Evolutionary conservation across 73 alveolate species (phyloP).

Genomic region (Blepharisma stoltei): DNA sequence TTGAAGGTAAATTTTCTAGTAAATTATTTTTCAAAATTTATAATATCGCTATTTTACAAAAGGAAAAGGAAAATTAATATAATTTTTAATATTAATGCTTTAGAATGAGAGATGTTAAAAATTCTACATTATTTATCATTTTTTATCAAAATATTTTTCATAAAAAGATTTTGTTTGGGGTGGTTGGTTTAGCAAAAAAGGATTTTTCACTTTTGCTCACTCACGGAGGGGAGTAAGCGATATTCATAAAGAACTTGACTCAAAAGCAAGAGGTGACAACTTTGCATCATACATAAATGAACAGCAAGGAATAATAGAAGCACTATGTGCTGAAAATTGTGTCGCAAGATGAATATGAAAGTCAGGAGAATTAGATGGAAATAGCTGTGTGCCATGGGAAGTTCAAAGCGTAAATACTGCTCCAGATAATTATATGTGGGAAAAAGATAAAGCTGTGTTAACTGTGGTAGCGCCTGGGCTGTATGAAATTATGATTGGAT

Average conservation of each 20-base stretch:
- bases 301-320: slow-evolving; percentile 82
- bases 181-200: slow-evolving; percentile 57
- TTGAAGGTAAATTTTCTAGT: slow-evolving; percentile 73
- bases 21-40: slow-evolving; percentile 82
- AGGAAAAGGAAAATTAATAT: too few relatives aligned
- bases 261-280: slow-evolving; percentile 59
- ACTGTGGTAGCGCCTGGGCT: slow-evolving; percentile 93
- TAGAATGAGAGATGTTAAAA: too few relatives aligned
- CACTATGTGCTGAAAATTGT: slow-evolving; percentile 89
- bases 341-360: slow-evolving; percentile 97
- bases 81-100: too few relatives aligned
- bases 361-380: slow-evolving; percentile 79
- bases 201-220: slow-evolving; percentile 78
- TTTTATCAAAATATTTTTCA: too few relatives aligned
- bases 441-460: slow-evolving; percentile 82
- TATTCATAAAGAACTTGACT: slow-evolving; percentile 72
- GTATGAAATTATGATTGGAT: slow-evolving; percentile 91
- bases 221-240: slow-evolving; percentile 67
- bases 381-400: slow-evolving; percentile 93
- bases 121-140: too few relatives aligned
- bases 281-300: slow-evolving; percentile 62
- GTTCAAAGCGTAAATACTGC: slow-evolving; percentile 87
- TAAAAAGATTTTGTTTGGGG: too few relatives aligned
- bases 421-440: slow-evolving; percentile 98
- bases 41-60: slow-evolving; percentile 63